Conservation (phyloP, 805 yeast species). For the Candida patagonica region DNA sequence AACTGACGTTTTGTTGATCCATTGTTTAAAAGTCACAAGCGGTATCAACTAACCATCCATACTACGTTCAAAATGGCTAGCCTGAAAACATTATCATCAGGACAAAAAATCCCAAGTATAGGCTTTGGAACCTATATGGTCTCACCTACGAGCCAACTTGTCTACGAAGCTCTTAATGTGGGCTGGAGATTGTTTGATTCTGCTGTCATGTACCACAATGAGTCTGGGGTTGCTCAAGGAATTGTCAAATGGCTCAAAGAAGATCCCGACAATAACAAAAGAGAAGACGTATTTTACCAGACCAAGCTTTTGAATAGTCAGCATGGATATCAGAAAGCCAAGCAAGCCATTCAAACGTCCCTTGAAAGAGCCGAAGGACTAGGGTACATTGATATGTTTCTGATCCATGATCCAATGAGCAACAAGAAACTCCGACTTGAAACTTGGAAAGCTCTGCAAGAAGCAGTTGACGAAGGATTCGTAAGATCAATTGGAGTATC, state of each 20-base stretch:
- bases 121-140: constrained; percentile 8
- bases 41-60: too few species aligned
- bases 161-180: constrained; percentile 38
- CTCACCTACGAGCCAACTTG: constrained; percentile 4
- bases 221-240: constrained; percentile 51
- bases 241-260: constrained; percentile 41
- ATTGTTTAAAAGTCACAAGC: too few species aligned
- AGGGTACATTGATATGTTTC: constrained; percentile 54
- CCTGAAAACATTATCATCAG: background rate
- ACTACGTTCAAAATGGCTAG: too few species aligned
- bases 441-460: constrained; percentile 48
- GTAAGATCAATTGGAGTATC: constrained; percentile 54
- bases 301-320: constrained; percentile 55
- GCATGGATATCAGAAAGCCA: constrained; percentile 33
- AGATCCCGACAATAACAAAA: constrained; percentile 47
- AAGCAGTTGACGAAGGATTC: constrained; percentile 41
- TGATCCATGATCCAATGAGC: constrained; percentile 47
- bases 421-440: constrained; percentile 31
- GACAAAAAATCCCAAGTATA: constrained; percentile 1
- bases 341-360: constrained; percentile 45
- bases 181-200: constrained; percentile 73
- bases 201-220: constrained; percentile 59
- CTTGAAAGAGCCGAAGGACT: constrained; percentile 37
- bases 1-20: too few species aligned
- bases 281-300: constrained; percentile 41